Evolutionary conservation across 2,329 filamentous ascomycete genomes (phyloP).

Genomic region (Botrytis squamosa): DNA sequence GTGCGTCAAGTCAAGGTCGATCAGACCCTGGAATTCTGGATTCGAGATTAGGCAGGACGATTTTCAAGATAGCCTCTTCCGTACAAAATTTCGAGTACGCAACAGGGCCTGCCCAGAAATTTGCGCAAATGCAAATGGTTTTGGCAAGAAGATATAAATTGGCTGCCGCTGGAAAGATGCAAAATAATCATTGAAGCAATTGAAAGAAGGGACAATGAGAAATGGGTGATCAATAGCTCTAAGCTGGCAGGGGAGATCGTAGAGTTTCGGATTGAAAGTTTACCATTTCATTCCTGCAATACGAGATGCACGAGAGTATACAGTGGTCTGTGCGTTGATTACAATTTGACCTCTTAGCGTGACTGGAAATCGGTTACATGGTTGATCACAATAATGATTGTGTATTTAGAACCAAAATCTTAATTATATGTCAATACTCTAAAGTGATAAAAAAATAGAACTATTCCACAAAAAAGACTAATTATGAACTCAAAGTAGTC

Average conservation of each 20-base stretch:
- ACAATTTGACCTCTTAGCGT: neutral
- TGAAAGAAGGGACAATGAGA: neutral
- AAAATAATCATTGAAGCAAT: neutral
- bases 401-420: neutral
- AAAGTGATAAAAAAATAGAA: neutral
- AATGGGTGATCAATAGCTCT: neutral
- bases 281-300: neutral
- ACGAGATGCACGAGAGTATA: neutral
- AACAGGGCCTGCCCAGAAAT: neutral
- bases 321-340: neutral
- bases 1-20: slow-evolving; percentile 2
- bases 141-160: neutral
- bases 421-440: no score
- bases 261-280: neutral
- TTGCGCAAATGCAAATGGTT: slow-evolving; percentile 10
- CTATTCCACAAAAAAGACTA: neutral
- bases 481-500: slow-evolving; percentile 7
- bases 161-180: neutral
- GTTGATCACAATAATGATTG: neutral
- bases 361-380: neutral
- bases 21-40: neutral
- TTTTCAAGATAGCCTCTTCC: neutral
- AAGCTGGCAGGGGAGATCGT: neutral
- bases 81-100: neutral
- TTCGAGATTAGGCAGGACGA: neutral